Percentiles rank a stretch among this genome's conserved stretches.
Evolutionary conservation across 352 stramenopile species (phyloP).

Genomic region (Phytopythium mirpurense): DNA sequence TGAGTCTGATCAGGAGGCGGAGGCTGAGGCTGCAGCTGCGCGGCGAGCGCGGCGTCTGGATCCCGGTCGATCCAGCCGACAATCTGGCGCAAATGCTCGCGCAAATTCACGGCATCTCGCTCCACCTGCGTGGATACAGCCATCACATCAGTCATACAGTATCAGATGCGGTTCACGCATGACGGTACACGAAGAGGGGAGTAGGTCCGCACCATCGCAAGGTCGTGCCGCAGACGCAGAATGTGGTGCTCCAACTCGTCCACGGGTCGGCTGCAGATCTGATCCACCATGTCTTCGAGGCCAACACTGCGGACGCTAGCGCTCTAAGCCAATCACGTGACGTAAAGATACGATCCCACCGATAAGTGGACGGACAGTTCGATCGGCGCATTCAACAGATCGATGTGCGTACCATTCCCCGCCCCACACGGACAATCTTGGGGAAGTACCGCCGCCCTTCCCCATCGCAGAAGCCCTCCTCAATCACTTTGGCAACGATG

Average conservation of each 20-base stretch:
- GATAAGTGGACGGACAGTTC: too few relatives aligned
- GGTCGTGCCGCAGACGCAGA: conserved; percentile 36
- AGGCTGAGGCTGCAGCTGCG: conserved; percentile 28
- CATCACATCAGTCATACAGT: background rate
- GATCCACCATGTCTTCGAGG: conserved; percentile 80
- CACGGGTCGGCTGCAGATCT: conserved; percentile 69
- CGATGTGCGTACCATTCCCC: conserved; percentile 49
- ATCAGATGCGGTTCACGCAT: background rate
- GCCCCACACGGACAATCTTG: conserved; percentile 92
- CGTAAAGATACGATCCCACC: too few relatives aligned
- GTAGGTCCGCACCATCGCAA: conserved; percentile 35
- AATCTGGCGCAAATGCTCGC: conserved; percentile 63
- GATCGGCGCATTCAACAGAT: too few relatives aligned
- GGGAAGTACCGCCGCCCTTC: conserved; percentile 92
- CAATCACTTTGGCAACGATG: conserved; percentile 95
- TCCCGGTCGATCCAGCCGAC: conserved; percentile 71
- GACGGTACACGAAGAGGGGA: too few relatives aligned
- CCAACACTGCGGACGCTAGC: conserved; percentile 72
- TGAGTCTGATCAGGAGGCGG: conserved; percentile 19
- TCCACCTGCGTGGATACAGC: conserved; percentile 48
- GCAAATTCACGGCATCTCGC: conserved; percentile 54
- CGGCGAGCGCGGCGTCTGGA: conserved; percentile 36
- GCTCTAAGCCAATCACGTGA: too few relatives aligned
- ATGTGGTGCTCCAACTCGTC: conserved; percentile 72
- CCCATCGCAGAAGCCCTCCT: conserved; percentile 93